A percentile compares a stretch with the other conserved stretches of the same genome.
These are phyloP conservation scores for Picea abies DNA, from an alignment of 83 land plant species.

Conservation along the genomic window DNA sequence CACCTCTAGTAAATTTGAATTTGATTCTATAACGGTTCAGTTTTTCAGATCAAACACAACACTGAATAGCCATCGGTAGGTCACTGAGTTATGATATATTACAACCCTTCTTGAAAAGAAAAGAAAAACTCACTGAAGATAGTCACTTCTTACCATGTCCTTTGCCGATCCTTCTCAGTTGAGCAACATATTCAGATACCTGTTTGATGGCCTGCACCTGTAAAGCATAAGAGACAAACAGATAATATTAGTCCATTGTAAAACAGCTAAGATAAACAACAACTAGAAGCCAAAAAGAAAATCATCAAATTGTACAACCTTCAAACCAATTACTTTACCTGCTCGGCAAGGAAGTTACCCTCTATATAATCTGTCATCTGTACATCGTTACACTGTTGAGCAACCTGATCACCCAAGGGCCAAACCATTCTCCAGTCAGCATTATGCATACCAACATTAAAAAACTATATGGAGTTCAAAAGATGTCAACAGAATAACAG, in stretches of 20 bases:
- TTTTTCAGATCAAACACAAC: background rate
- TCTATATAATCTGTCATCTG: slow-evolving; percentile 45
- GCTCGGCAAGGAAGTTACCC: slow-evolving; percentile 31
- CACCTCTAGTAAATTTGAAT: background rate
- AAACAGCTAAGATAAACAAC: background rate
- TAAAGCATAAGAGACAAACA: background rate
- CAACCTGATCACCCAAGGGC: slow-evolving; percentile 27
- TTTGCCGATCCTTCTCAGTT: slow-evolving; percentile 73
- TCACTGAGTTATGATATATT: background rate
- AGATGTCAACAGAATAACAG: background rate
- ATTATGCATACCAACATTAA: background rate
- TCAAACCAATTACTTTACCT: slow-evolving; percentile 22
- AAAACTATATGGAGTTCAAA: background rate
- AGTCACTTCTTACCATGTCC: slow-evolving; percentile 61
- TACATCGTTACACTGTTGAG: slow-evolving; percentile 25
- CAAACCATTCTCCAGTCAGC: slow-evolving; percentile 2
- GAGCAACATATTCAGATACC: slow-evolving; percentile 74
- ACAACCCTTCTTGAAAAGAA: too few relatives aligned
- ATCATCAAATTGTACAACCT: background rate
- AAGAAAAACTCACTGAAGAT: background rate
- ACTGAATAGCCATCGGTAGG: background rate
- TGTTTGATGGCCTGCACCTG: slow-evolving; percentile 33
- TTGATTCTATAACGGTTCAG: background rate
- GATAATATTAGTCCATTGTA: background rate
- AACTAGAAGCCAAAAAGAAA: background rate